Percentiles rank a stretch among this genome's conserved stretches.
Conservation (phyloP, 192 early-diverging fungal species). For the Phycomyces nitens region DNA sequence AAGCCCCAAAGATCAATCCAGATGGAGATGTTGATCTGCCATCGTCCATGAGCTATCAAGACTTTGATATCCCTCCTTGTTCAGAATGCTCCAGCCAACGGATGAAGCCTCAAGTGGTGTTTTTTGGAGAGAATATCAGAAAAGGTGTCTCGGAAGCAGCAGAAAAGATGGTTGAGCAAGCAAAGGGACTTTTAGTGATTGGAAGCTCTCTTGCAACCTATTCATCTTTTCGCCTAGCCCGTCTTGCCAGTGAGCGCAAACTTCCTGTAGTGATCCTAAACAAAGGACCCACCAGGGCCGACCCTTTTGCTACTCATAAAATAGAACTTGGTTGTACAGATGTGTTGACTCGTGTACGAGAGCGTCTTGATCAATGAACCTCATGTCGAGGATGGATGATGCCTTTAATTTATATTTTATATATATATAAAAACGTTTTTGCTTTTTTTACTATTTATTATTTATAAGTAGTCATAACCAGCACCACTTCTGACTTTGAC, state of each 20-base stretch:
- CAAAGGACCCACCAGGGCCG: conserved; percentile 73
- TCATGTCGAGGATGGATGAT: too few species aligned
- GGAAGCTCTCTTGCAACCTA: conserved; percentile 83
- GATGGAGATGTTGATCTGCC: conserved; percentile 82
- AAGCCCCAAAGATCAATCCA: conserved; percentile 60
- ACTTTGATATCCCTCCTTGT: conserved; percentile 75
- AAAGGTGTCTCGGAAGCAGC: conserved; percentile 48
- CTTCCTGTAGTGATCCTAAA: conserved; percentile 69
- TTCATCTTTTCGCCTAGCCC: conserved; percentile 74
- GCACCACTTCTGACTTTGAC: conserved; percentile 69
- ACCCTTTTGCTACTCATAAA: conserved; percentile 49
- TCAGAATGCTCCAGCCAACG: conserved; percentile 55
- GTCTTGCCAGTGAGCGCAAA: conserved; percentile 55
- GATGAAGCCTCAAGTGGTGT: conserved; percentile 78
- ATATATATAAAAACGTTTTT: too few species aligned
- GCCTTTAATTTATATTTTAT: too few species aligned
- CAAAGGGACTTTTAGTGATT: conserved; percentile 66
- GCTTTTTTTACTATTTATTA: neutral
- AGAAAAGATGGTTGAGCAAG: conserved; percentile 54
- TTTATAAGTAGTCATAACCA: conserved; percentile 45
- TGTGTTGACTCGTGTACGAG: conserved; percentile 25
- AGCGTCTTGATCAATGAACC: too few species aligned
- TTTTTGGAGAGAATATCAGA: conserved; percentile 87
- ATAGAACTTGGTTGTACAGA: conserved; percentile 41
- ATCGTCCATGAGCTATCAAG: conserved; percentile 47